Base-by-base conservation (phyloP, 148 eudicot species). In the Dianthus caryophyllus region DNA sequence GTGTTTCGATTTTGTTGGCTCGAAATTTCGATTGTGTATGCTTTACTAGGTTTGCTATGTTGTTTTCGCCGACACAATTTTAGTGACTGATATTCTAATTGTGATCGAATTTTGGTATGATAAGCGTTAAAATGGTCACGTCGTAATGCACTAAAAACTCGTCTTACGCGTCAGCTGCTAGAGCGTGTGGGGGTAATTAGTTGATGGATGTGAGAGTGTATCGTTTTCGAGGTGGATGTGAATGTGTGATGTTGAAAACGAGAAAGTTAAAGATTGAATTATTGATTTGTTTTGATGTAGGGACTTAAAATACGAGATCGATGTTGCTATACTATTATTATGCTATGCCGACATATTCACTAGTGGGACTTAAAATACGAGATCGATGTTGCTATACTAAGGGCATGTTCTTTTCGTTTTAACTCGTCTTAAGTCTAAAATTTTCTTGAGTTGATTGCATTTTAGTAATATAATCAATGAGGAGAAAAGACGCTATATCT, bases 351-450 rank as follows among this genome's bases (percentile, higher is more conserved):
- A 57, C 39, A 57, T 30, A 4, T 57, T 13, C 30, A 26, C 29
- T 56, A 18, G 61, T 57, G 18, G 61, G 29, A 57, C 61, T 57
- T 29, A 13, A 57, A n/a, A n/a, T n/a, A n/a, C n/a, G n/a, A n/a
- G n/a, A n/a, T n/a, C n/a, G n/a, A n/a, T n/a, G n/a, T n/a, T n/a
- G n/a, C n/a, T n/a, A n/a, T n/a, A n/a, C n/a, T n/a, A n/a, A n/a
- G n/a, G n/a, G n/a, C n/a, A n/a, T n/a, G n/a, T n/a, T n/a, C n/a
- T n/a, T n/a, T n/a, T n/a, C n/a, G n/a, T n/a, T n/a, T n/a, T n/a
- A n/a, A n/a, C n/a, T n/a, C n/a, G n/a, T n/a, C n/a, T n/a, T n/a
- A n/a, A n/a, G n/a, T n/a, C n/a, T n/a, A n/a, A n/a, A n/a, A n/a
- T n/a, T n/a, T n/a, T n/a, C n/a, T n/a, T n/a, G n/a, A n/a, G n/a